A percentile compares a stretch with the other conserved stretches of the same genome.
These are phyloP conservation scores for Fusarium sublunatum DNA, from an alignment of 2,329 filamentous ascomycete genomes.

Conservation along the genomic window DNA sequence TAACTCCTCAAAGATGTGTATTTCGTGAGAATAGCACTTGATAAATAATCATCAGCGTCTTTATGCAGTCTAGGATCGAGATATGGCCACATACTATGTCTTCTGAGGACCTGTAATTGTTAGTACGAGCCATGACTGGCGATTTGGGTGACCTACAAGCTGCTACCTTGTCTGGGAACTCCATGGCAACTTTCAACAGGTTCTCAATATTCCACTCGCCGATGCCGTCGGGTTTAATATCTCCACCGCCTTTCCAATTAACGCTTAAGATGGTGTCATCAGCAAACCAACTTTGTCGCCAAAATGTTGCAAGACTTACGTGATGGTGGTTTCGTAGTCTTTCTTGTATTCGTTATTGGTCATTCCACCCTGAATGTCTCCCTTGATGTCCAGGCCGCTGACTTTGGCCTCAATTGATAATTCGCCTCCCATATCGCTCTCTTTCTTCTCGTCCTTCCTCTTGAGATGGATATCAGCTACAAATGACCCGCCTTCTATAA, in stretches of 20 bases:
- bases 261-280: neutral
- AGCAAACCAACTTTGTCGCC: too few species aligned
- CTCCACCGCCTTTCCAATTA: conserved; percentile 20
- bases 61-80: too few species aligned
- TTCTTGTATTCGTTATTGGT: neutral
- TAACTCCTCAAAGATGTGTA: conserved; percentile 11
- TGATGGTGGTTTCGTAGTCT: conserved; percentile 3
- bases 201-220: conserved; percentile 7
- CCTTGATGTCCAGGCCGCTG: neutral
- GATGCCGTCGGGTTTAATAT: conserved; percentile 11
- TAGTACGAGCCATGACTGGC: neutral
- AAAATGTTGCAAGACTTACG: neutral
- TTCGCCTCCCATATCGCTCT: conserved; percentile 6
- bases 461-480: conserved; percentile 5
- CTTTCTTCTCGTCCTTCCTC: neutral
- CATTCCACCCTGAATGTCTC: neutral
- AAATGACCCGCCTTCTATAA: conserved; percentile 25
- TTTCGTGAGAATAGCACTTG: conserved; percentile 18
- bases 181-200: conserved; percentile 11
- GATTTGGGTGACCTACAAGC: conserved; percentile 3
- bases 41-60: neutral
- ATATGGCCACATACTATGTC: neutral
- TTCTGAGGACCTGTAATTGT: conserved; percentile 11
- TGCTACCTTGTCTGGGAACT: conserved; percentile 19
- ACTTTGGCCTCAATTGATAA: conserved; percentile 6